A percentile compares a stretch with the other conserved stretches of the same genome.
phyloP scores from a whole-genome alignment of 495 filamentous ascomycete species.

The Podospora pseudoanserina region DNA sequence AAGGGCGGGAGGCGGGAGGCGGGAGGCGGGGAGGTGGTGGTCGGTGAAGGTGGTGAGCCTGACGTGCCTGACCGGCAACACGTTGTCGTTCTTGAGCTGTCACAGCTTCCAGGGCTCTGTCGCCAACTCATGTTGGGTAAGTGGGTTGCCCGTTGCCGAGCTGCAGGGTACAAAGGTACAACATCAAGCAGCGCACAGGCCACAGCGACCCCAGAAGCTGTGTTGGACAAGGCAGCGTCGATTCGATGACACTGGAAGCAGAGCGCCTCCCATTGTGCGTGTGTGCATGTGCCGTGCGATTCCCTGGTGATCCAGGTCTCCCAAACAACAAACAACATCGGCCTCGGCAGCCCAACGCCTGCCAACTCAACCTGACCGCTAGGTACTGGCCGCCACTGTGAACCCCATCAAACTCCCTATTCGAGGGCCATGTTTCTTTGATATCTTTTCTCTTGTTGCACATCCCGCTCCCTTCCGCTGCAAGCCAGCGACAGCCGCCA shows the following conservation, averaged over 20 bases:
- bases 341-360: constrained; percentile 13
- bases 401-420: constrained; percentile 3
- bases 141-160: constrained; percentile 11
- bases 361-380: constrained; percentile 14
- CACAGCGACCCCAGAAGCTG: background rate
- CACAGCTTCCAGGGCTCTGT: background rate
- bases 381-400: constrained; percentile 9
- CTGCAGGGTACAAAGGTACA: constrained; percentile 5
- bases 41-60: background rate
- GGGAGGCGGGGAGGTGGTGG: too few species aligned
- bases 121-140: constrained; percentile 6
- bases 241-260: constrained; percentile 1
- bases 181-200: background rate
- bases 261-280: background rate
- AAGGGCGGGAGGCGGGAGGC: background rate
- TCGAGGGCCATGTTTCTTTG: constrained; percentile 22
- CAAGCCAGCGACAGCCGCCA: constrained; percentile 11
- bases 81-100: background rate
- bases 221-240: constrained; percentile 4
- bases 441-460: constrained; percentile 10
- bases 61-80: background rate
- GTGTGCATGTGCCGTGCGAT: background rate
- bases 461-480: constrained; percentile 1
- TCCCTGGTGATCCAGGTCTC: constrained; percentile 9
- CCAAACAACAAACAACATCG: constrained; percentile 29